Base-by-base conservation (phyloP, 2,329 filamentous ascomycete species). In the Fusarium drepaniforme region DNA sequence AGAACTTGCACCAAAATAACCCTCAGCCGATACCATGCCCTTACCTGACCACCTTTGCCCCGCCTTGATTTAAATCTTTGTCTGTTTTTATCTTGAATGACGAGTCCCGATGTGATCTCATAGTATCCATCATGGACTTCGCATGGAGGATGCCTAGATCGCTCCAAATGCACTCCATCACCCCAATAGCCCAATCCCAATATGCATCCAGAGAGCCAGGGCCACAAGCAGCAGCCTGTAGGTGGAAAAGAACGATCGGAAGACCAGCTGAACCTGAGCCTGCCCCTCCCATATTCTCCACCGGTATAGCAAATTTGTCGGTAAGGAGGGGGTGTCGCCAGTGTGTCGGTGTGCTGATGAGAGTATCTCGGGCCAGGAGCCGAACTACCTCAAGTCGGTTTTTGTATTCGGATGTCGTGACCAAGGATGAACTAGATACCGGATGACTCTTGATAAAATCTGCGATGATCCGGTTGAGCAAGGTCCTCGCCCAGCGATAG, bases 401-500 rank as follows among this genome's bases (percentile, higher is more conserved):
- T 18, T 79, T 78, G 46, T 80, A 82, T 46, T 81, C 80, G 4
- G 74, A 67, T 9, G 78, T 72, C 3, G 82, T 70, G 18, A 85
- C 71, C n/a, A 82, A 75, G 1, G 78, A 74, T 5, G 74, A 69
- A 58, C 83, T 83, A 6, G 85, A 86, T 8, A 76, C 60, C 0
- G 87, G 87, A 64, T 83, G 85, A 1, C 76, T 77, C 44, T 81
- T 80, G 7, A 80, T 79, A 37, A 85, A 78, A 13, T 84, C 82
- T 12, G 89, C 79, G 15, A 92, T 85, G 49, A 85, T 83, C 70
- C 90, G 85, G 76, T 85, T 87, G 18, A 86, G 78, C 12, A 91
- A 80, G 28, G 91, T 87, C n/a, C 89, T 87, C 8, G 86, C 85
- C 85, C 89, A 90, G 28, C 90, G 88, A 74, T 88, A 90, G 73